phyloP scores from a whole-genome alignment of 2,329 filamentous ascomycete species.

The Fusarium temperatum region DNA sequence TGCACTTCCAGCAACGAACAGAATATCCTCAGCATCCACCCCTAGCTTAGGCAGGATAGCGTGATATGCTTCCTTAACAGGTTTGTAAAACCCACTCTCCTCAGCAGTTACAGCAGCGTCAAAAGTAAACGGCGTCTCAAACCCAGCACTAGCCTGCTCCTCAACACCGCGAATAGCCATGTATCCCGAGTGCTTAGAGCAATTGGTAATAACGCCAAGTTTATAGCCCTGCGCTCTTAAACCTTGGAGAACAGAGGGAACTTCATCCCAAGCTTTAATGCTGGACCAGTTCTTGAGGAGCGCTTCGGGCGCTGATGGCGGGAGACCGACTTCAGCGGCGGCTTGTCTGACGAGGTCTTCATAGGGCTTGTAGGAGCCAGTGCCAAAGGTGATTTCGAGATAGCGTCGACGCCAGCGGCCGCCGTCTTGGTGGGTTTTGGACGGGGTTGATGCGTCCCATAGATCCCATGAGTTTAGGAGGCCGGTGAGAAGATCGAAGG shows the following conservation, averaged over 20 bases:
- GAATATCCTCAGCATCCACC: constrained; percentile 38
- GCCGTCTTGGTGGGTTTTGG: constrained; percentile 39
- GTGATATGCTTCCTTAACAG: constrained; percentile 45
- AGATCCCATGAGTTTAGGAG: constrained; percentile 52
- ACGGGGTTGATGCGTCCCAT: constrained; percentile 47
- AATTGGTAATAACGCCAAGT: constrained; percentile 52
- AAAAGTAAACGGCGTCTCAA: constrained; percentile 37
- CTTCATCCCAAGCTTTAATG: constrained; percentile 42
- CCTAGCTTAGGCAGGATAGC: constrained; percentile 43
- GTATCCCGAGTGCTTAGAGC: constrained; percentile 45
- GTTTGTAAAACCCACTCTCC: constrained; percentile 53
- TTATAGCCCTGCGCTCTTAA: constrained; percentile 43
- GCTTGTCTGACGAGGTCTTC: constrained; percentile 44
- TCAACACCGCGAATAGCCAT: constrained; percentile 25
- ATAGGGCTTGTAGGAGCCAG: constrained; percentile 47
- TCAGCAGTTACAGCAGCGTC: constrained; percentile 50
- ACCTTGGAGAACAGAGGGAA: constrained; percentile 18
- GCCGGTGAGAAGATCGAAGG: constrained; percentile 54
- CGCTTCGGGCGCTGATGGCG: constrained; percentile 39
- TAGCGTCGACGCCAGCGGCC: constrained; percentile 50
- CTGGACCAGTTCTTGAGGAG: constrained; percentile 43
- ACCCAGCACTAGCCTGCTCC: constrained; percentile 1
- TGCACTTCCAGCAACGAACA: constrained; percentile 53
- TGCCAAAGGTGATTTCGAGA: constrained; percentile 49
- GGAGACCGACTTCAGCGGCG: constrained; percentile 44